These are phyloP conservation scores for Turritis glabra DNA, from an alignment of 345 rosid species.

Conservation along the genomic window DNA sequence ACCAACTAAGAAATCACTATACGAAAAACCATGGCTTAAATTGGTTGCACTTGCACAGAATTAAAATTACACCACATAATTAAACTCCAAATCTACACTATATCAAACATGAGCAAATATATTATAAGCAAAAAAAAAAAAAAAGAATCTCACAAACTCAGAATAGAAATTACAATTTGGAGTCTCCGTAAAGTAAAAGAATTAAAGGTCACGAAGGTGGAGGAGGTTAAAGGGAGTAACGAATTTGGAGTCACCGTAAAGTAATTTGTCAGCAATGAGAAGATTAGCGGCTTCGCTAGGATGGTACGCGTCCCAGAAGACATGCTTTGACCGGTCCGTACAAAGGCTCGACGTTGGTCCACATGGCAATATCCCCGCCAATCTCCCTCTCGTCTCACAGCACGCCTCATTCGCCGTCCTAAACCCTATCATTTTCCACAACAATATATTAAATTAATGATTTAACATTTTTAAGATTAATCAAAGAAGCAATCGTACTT, in stretches of 20 bases:
- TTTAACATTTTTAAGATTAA: background rate
- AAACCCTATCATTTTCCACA: conserved; percentile 51
- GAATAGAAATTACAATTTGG: background rate
- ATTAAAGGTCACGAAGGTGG: conserved; percentile 65
- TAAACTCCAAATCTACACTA: background rate
- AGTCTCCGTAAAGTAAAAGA: too few relatives aligned
- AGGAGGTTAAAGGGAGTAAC: conserved; percentile 68
- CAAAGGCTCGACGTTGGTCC: conserved; percentile 80
- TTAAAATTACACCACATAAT: background rate
- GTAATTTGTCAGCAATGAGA: conserved; percentile 58
- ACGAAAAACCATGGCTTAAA: background rate
- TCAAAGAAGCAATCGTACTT: background rate
- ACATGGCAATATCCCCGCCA: conserved; percentile 86
- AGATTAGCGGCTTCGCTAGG: conserved; percentile 84
- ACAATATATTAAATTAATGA: background rate
- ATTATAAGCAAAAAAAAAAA: background rate
- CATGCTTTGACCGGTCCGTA: conserved; percentile 62
- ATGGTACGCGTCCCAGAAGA: conserved; percentile 91
- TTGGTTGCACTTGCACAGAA: background rate
- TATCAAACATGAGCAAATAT: background rate
- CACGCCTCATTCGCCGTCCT: conserved; percentile 71
- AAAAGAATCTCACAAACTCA: background rate
- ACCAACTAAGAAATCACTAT: too few relatives aligned
- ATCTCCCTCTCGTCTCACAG: conserved; percentile 77
- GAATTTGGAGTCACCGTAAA: conserved; percentile 53